Base-by-base conservation (phyloP, 768 basidiomycete genomes). In the Pleurotus sapidus region DNA sequence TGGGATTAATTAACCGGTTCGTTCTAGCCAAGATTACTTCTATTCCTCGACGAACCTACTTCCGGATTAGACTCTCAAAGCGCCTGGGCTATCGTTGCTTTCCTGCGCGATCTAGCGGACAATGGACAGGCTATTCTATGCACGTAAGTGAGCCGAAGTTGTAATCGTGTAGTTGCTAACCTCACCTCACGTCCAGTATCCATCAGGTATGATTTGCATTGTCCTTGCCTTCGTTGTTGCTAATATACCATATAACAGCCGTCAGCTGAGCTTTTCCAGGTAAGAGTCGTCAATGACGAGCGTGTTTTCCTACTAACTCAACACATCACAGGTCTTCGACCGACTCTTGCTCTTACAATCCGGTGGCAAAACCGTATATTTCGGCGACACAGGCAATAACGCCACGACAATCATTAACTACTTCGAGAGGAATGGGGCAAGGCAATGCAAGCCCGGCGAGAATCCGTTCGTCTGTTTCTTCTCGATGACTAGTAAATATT, bases 11-110 rank as follows among this genome's bases (percentile, higher is more conserved):
- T 30, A 34, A 38, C 17, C 12, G 3, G 37, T n/a, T 17, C 14
- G 8, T 24, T n/a, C 4, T 42, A 54, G 85, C 93, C 92, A 1
- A 83, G 83, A 66, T 74, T 94, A 0, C 75, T 95, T 0, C 78
- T 95, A 12, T 95, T 95, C 77, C 72, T 93, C 37, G 93, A 95
- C 65, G 93, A 95, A 67, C 93, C 93, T 0, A 95, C 93, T 3
- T 87, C 89, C 18, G 91, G 93, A 34, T 76, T 95, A 15, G 91
- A 93, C 67, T 92, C 91, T 2, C 91, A 92, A 69, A 89, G 86
- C 55, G 91, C 92, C 2, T 91, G 90, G 90, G 86, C 86, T 3
- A 91, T 93, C 60, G 73, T 91, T 46, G 71, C 77, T 2, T 91
- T 94, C 74, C 73, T 94, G 45, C 77, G 86, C 8, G 80, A 85